A percentile compares a stretch with the other conserved stretches of the same genome.
phyloP scores from a whole-genome alignment of 108 stramenopile genomes.

The Skeletonema menzelii region DNA sequence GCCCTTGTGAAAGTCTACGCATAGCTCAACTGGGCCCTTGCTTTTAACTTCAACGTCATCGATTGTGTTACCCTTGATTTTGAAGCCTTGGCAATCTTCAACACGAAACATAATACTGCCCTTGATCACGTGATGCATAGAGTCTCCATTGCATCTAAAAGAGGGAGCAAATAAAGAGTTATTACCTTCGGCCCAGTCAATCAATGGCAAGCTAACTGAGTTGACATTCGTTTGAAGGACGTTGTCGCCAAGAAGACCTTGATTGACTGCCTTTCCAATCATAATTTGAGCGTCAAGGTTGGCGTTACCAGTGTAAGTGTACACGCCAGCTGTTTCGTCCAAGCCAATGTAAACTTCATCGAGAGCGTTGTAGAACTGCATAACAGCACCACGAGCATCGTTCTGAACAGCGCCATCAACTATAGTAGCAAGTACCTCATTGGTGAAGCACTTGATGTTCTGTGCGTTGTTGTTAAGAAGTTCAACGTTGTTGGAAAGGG shows the following conservation, averaged over 20 bases:
- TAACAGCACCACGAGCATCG: conserved; percentile 13
- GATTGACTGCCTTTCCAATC: conserved; percentile 1
- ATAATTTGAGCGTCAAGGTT: conserved; percentile 18
- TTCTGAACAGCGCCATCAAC: conserved; percentile 1
- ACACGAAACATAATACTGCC: conserved; percentile 14
- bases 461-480: conserved; percentile 6
- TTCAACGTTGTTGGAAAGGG: neutral
- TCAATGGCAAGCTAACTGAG: neutral
- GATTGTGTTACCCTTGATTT: conserved; percentile 16
- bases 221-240: conserved; percentile 5
- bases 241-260: neutral
- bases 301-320: conserved; percentile 12
- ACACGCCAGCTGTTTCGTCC: neutral
- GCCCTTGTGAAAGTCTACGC: conserved; percentile 1
- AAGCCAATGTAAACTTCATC: neutral
- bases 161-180: neutral
- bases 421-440: conserved; percentile 10
- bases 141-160: conserved; percentile 16
- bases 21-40: neutral
- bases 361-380: conserved; percentile 7
- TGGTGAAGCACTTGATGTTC: conserved; percentile 15
- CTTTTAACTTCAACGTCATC: conserved; percentile 7
- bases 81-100: conserved; percentile 8
- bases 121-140: conserved; percentile 13
- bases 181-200: neutral